Base-by-base conservation (phyloP, 2,329 filamentous ascomycete species). In the Teratosphaeria pseudoeucalypti region DNA sequence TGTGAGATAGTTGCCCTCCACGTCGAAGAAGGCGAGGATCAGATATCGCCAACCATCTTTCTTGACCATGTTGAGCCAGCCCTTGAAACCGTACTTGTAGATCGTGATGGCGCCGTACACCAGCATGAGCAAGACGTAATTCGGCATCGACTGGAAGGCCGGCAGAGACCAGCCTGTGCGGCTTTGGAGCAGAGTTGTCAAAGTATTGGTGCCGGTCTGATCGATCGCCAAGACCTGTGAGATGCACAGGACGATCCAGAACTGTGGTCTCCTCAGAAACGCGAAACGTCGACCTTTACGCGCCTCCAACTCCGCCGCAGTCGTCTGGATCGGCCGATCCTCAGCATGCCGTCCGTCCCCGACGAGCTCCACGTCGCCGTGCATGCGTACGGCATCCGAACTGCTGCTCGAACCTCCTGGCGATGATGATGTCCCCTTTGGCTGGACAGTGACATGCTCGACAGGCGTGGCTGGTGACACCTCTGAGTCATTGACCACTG, bases 1-100 rank as follows among this genome's bases (percentile, higher is more conserved):
- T 69, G 92, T 92, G 73, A 97, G 97, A 79, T 96, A 99, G 77
- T 99, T 99, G 62, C 94, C 94, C 76, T 96, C 84, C 56, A 97
- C 92, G 71, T 99, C 94, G 67, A 94, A 82, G 75, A 97, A 96
- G 57, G 89, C 85, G 62, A 99, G 84, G 74, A 96, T 89, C 68
- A 95, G 82, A 77, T 95, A 97, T 76, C 90, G 90, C 94, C 92
- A 97, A 60, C 91, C 90, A 71, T 95, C 87, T 62, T 80, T 82
- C 57, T 77, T 72, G 14, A 91, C 70, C 58, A 95, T 73, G 55
- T 78, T 76, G 54, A 77, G 71, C 82, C 88, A 95, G 67, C 82
- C 83, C 68, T 83, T 85, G 66, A 85, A 80, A 4, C 94, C 92
- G 71, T 95, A 90, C 66, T 82, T 82, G 78, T 89, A 88, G 37